Conservation (phyloP, 768 basidiomycete genomes). For the Lentinula edodes region DNA sequence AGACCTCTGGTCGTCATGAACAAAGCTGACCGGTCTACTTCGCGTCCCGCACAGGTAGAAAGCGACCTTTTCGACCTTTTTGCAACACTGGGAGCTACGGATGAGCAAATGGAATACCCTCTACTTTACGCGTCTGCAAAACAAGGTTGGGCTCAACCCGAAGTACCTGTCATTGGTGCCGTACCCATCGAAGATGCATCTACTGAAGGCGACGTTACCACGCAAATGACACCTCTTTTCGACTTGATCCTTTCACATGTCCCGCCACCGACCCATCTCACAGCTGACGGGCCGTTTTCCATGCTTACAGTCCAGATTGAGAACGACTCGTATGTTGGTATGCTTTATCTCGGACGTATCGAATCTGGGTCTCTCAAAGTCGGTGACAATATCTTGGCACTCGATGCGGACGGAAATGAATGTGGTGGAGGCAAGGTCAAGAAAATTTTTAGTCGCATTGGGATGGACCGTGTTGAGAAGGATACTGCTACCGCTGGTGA, state of each 20-base stretch:
- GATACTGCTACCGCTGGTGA: conserved; percentile 41
- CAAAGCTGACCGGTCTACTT: conserved; percentile 40
- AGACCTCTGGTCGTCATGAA: conserved; percentile 48
- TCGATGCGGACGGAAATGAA: conserved; percentile 37
- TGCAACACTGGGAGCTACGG: conserved; percentile 43
- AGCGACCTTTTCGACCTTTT: conserved; percentile 47
- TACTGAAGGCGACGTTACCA: conserved; percentile 2
- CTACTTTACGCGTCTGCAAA: conserved; percentile 47
- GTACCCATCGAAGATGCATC: conserved; percentile 7
- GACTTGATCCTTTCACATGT: conserved; percentile 41
- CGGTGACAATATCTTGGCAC: conserved; percentile 33
- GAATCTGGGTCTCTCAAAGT: conserved; percentile 33
- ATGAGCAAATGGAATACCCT: conserved; percentile 48
- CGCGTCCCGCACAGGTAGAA: conserved; percentile 41
- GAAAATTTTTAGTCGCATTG: conserved; percentile 33
- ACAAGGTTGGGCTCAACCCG: conserved; percentile 40
- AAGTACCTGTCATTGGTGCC: conserved; percentile 14
- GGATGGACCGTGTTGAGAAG: conserved; percentile 38
- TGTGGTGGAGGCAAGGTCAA: conserved; percentile 47
- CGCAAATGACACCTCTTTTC: conserved; percentile 39
- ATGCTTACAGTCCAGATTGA: conserved; percentile 51
- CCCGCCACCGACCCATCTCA: conserved; percentile 32
- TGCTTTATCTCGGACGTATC: conserved; percentile 41
- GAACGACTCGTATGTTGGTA: conserved; percentile 44
- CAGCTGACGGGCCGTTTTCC: conserved; percentile 34